Base-by-base conservation (phyloP, 2,329 filamentous ascomycete species). In the Dryadomyces sulphureus region DNA sequence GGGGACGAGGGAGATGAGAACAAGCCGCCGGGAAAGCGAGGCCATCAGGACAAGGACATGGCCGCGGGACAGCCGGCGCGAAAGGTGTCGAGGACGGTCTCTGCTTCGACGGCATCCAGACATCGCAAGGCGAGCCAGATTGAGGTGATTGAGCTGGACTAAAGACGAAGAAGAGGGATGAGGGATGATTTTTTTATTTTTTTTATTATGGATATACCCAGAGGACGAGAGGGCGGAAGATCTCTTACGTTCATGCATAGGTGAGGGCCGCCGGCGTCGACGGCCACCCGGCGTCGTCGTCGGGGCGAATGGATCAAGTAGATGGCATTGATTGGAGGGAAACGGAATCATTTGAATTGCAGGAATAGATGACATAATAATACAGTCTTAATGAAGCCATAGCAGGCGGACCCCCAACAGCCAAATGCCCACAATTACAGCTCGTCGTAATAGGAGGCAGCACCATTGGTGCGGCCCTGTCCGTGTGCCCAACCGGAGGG, bases 401-500 rank as follows among this genome's bases (percentile, higher is more conserved):
- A n/a, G n/a, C n/a, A n/a, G n/a, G n/a, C n/a, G n/a, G n/a, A n/a
- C n/a, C n/a, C n/a, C n/a, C n/a, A n/a, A n/a, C n/a, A n/a, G n/a
- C n/a, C n/a, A n/a, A n/a, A n/a, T n/a, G n/a, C n/a, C n/a, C n/a
- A n/a, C n/a, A n/a, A n/a, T n/a, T n/a, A n/a, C n/a, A n/a, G n/a
- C n/a, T n/a, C n/a, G n/a, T n/a, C n/a, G n/a, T n/a, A n/a, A n/a
- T n/a, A n/a, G n/a, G n/a, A n/a, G n/a, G n/a, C n/a, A n/a, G n/a
- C n/a, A n/a, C n/a, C n/a, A n/a, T n/a, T n/a, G n/a, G n/a, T n/a
- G n/a, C n/a, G n/a, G n/a, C n/a, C n/a, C n/a, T n/a, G n/a, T n/a
- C n/a, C n/a, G 50, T 72, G 65, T 17, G 70, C 75, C 81, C 81
- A 84, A 54, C 84, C 74, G 40, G 68, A 66, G 3, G 80, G 79